Evolutionary conservation across 2,329 filamentous ascomycete genomes (phyloP), one percentile per base, ranked within the genome.

Genomic region (Fusarium paranaense): DNA sequence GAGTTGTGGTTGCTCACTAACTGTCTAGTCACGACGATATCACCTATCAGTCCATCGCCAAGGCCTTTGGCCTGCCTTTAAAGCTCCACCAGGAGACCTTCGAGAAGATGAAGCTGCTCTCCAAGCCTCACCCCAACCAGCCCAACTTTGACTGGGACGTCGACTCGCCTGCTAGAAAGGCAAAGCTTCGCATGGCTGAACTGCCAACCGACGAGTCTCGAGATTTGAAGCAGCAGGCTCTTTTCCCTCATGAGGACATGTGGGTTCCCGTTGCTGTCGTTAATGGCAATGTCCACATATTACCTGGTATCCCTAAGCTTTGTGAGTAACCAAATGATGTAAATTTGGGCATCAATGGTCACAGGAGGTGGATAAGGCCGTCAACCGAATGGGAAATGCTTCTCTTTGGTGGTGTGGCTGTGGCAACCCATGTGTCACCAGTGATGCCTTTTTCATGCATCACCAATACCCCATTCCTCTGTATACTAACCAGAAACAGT

Each of bases 241-340:
- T 98, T 30, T 98, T 97, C 81, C 90, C 94, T 2, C 87, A 88
- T 11, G 93, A 97, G 2, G 91, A 95, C 62, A 86, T 97, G 25
- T 98, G 97, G 97, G 95, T 98, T 42, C 97, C 97, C 0, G 89
- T 98, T 58, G 89, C 90, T 20, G 92, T 97, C 6, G 94, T 98
- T 18, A 98, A 98, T 79, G 94, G 94, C 60, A 99, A 99, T 79
- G 86, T 98, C 6, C 94, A 98, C 82, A 97, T 98, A 70, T 86
- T 98, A 3, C 97, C 97, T 0, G 97, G 97, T 1, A 93, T 98
- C 18, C 97, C 97, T 1, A 88, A 91, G 62, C 86, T 98, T 2
- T 99, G 90, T 89, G 80, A 80, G 88, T 81, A 5, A 33, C 25
- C 25, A 22, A 18, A 27, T 47, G 22, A 47, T 25, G 22, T 9